Conservation (phyloP, 75 land plant genomes). For the Picea sitchensis region DNA sequence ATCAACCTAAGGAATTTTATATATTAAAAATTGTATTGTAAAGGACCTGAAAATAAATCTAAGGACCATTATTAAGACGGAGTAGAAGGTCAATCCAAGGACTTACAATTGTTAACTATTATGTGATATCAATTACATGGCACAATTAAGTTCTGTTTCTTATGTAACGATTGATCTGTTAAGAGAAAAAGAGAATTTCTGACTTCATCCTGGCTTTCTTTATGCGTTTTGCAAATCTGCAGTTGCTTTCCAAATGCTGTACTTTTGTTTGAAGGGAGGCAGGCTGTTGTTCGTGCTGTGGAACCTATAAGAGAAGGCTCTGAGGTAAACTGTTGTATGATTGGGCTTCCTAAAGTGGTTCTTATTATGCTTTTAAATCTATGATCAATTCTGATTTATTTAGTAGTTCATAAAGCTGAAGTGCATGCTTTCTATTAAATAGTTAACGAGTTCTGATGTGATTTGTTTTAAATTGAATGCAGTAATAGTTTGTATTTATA, state of each 20-base stretch:
- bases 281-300: slow-evolving; percentile 79
- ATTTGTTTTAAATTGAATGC: background rate
- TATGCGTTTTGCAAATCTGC: slow-evolving; percentile 1
- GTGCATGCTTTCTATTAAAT: background rate
- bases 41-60: too few relatives aligned
- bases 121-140: too few relatives aligned
- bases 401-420: background rate
- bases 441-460: background rate
- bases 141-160: too few relatives aligned
- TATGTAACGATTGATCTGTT: too few relatives aligned
- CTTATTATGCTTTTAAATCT: background rate
- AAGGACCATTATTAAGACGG: too few relatives aligned
- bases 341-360: background rate
- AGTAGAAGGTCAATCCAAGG: too few relatives aligned
- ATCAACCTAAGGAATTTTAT: too few relatives aligned
- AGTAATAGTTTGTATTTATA: too few relatives aligned
- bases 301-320: slow-evolving; percentile 59
- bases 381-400: background rate
- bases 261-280: slow-evolving; percentile 81
- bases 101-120: too few relatives aligned
- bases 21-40: too few relatives aligned
- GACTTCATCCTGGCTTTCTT: background rate
- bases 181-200: background rate
- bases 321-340: slow-evolving; percentile 51
- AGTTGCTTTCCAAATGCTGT: slow-evolving; percentile 93